Percentiles rank a stretch among this genome's conserved stretches.
Evolutionary conservation across 805 yeast genomes (phyloP).

Genomic region (Lipomyces spencermartinsiae): DNA sequence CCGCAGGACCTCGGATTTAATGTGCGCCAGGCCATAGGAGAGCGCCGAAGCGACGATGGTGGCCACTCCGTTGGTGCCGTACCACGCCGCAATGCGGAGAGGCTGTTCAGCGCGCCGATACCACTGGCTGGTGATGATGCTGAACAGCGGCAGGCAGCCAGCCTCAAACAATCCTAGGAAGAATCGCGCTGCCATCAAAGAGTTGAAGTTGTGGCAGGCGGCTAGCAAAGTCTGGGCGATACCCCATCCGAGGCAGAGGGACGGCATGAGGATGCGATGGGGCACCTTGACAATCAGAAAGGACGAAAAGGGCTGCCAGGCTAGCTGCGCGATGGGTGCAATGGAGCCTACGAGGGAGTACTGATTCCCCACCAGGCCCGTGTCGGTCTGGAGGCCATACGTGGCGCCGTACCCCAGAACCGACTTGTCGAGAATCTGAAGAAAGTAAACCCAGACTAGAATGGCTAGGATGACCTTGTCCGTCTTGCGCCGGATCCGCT

Average conservation of each 20-base stretch:
- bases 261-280: slow-evolving; percentile 39
- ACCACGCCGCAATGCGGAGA: slow-evolving; percentile 53
- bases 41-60: slow-evolving; percentile 25
- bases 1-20: slow-evolving; percentile 16
- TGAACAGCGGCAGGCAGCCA: slow-evolving; percentile 59
- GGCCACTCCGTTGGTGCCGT: slow-evolving; percentile 46
- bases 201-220: slow-evolving; percentile 51
- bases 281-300: slow-evolving; percentile 43
- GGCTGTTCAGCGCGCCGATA: slow-evolving; percentile 58
- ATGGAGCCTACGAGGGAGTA: slow-evolving; percentile 55
- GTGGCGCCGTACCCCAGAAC: neutral
- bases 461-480: slow-evolving; percentile 8
- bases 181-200: slow-evolving; percentile 53
- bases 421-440: slow-evolving; percentile 1
- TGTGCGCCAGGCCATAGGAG: slow-evolving; percentile 25
- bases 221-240: slow-evolving; percentile 51
- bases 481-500: neutral
- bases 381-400: slow-evolving; percentile 45
- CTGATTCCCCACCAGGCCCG: slow-evolving; percentile 49
- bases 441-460: slow-evolving; percentile 7
- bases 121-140: slow-evolving; percentile 67
- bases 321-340: slow-evolving; percentile 56
- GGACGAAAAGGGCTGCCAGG: slow-evolving; percentile 54
- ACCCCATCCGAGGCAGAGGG: slow-evolving; percentile 54
- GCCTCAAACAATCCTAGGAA: slow-evolving; percentile 57